phyloP scores from a whole-genome alignment of 768 basidiomycete genomes.

The Auricularia auricula-judae region DNA sequence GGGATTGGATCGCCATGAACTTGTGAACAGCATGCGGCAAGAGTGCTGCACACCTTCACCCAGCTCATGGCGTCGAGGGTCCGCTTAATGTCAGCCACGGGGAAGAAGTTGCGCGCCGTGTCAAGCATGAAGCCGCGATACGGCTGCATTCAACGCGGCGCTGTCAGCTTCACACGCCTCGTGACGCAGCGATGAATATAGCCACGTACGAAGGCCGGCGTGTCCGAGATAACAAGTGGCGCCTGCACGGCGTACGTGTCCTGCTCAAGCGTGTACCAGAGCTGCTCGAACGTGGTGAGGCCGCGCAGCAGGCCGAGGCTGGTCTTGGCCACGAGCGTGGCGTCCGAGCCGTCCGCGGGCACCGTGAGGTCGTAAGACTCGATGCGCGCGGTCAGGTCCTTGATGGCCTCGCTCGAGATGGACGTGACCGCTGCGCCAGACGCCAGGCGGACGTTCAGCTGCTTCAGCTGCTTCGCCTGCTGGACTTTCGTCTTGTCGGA shows the following conservation, averaged over 20 bases:
- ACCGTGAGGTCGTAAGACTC: slow-evolving; percentile 53
- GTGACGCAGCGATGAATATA: not conserved
- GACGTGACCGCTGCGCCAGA: slow-evolving; percentile 19
- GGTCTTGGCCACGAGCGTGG: slow-evolving; percentile 46
- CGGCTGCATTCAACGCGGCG: slow-evolving; percentile 28
- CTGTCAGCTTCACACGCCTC: not conserved
- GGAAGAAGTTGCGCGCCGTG: slow-evolving; percentile 66
- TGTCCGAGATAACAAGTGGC: slow-evolving; percentile 49
- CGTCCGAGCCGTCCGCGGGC: slow-evolving; percentile 40
- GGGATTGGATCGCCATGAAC: slow-evolving; percentile 1
- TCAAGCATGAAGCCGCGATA: slow-evolving; percentile 76
- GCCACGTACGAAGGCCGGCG: slow-evolving; percentile 52
- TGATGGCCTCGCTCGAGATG: slow-evolving; percentile 44
- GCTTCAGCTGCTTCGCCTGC: slow-evolving; percentile 30
- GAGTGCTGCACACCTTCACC: slow-evolving; percentile 40
- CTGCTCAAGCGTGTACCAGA: slow-evolving; percentile 42
- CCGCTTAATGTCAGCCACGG: slow-evolving; percentile 51
- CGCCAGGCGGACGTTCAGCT: slow-evolving; percentile 33
- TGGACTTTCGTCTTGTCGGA: slow-evolving; percentile 29
- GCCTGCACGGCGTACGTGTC: slow-evolving; percentile 42
- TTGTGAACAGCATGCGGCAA: slow-evolving; percentile 2
- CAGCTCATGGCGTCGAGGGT: slow-evolving; percentile 69
- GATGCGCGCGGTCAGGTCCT: slow-evolving; percentile 30
- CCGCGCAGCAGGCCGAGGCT: slow-evolving; percentile 61
- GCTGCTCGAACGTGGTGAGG: slow-evolving; percentile 60